Evolutionary conservation across 352 stramenopile species (phyloP).

Genomic region (Globisporangium megalacanthum): DNA sequence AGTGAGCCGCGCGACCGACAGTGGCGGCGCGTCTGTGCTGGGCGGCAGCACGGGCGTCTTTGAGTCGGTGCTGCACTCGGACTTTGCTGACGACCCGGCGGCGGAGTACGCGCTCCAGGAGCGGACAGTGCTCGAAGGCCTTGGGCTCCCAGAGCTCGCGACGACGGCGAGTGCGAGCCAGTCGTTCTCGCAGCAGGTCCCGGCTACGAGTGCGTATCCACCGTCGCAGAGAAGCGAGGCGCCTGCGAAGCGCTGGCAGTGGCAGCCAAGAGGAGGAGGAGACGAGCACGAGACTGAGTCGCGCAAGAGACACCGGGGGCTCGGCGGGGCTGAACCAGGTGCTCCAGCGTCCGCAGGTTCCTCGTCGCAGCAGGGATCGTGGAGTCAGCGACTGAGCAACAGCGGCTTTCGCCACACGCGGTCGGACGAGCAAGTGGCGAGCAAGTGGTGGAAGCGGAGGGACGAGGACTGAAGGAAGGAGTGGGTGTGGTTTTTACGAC

Average conservation of each 20-base stretch:
- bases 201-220: not conserved
- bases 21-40: constrained; percentile 45
- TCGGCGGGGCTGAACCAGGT: no score
- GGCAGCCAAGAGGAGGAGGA: not conserved
- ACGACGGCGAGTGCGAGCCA: constrained; percentile 21
- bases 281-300: not conserved
- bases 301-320: not conserved
- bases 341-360: not conserved
- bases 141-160: constrained; percentile 51
- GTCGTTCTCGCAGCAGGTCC: constrained; percentile 6
- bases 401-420: not conserved
- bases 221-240: not conserved
- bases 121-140: constrained; percentile 60
- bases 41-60: constrained; percentile 43
- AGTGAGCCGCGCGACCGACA: constrained; percentile 64
- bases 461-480: no score
- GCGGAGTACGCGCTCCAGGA: constrained; percentile 67
- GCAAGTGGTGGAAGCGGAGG: not conserved
- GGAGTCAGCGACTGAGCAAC: constrained; percentile 13
- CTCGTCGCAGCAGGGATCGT: constrained; percentile 1
- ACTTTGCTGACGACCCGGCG: constrained; percentile 52
- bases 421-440: no score
- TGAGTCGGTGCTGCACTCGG: constrained; percentile 65
- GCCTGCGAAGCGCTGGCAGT: constrained; percentile 9
- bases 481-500: no score